Evolutionary conservation across 768 basidiomycete species (phyloP).

Genomic region (Stropharia rugosoannulata): DNA sequence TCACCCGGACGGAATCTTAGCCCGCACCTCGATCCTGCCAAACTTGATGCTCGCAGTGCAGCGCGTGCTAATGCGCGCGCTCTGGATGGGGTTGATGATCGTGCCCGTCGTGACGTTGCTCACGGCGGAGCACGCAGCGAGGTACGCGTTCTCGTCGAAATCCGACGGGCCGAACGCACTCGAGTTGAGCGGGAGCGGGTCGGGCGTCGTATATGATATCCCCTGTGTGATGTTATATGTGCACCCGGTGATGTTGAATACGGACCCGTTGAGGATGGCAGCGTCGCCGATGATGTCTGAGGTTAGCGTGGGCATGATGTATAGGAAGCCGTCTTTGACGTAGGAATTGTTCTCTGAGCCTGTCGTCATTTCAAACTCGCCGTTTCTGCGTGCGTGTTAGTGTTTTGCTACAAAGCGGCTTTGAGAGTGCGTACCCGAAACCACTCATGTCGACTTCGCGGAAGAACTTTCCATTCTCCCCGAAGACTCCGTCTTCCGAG

Average conservation of each 20-base stretch:
- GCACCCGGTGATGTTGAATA: conserved; percentile 85
- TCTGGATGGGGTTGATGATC: conserved; percentile 83
- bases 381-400: conserved; percentile 58
- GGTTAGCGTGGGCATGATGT: conserved; percentile 86
- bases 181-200: conserved; percentile 21
- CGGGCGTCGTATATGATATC: conserved; percentile 38
- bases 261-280: conserved; percentile 65
- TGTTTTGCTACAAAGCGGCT: no score
- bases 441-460: conserved; percentile 85
- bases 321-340: conserved; percentile 72
- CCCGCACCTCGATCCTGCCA: conserved; percentile 81
- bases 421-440: conserved; percentile 83
- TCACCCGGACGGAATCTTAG: conserved; percentile 77
- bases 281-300: conserved; percentile 65
- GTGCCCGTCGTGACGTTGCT: conserved; percentile 64
- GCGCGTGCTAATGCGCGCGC: conserved; percentile 76
- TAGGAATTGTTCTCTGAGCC: conserved; percentile 70
- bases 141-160: conserved; percentile 50
- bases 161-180: conserved; percentile 35
- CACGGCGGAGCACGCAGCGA: conserved; percentile 66
- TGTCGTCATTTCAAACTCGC: conserved; percentile 89
- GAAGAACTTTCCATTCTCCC: conserved; percentile 68
- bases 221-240: conserved; percentile 64
- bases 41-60: conserved; percentile 72
- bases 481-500: conserved; percentile 54